Percentiles rank a stretch among this genome's conserved stretches.
Conservation (phyloP, 345 rosid genomes). For the Orychophragmus violaceus region DNA sequence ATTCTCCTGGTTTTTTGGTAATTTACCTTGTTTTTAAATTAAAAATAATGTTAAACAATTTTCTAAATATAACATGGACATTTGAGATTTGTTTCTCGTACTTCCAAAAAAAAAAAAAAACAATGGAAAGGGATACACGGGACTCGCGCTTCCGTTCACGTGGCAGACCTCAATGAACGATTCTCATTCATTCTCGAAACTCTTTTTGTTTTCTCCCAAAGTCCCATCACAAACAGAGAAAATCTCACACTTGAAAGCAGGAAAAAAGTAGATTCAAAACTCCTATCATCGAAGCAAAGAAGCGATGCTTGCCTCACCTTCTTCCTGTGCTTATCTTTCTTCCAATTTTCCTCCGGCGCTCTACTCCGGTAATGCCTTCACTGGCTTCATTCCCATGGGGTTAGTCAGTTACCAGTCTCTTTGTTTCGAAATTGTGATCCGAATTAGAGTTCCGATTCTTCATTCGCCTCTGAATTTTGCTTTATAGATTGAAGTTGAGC, state of each 20-base stretch:
- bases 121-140: not conserved
- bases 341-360: not conserved
- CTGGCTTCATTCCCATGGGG: conserved; percentile 25
- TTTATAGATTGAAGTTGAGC: conserved; percentile 45
- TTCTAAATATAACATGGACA: no score
- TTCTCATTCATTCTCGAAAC: conserved; percentile 9
- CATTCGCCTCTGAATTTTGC: not conserved
- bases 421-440: not conserved
- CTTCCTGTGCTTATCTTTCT: not conserved
- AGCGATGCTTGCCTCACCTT: conserved; percentile 19
- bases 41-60: no score
- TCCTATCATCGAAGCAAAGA: conserved; percentile 3
- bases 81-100: conserved; percentile 21
- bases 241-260: not conserved
- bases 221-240: conserved; percentile 16
- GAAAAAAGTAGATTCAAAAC: not conserved
- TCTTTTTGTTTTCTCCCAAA: conserved; percentile 7
- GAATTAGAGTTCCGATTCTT: not conserved
- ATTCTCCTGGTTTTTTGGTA: no score
- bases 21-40: no score
- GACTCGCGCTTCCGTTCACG: conserved; percentile 44
- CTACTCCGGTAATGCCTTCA: conserved; percentile 10
- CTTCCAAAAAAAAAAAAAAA: conserved; percentile 20
- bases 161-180: conserved; percentile 35
- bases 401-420: conserved; percentile 6